These are phyloP conservation scores for Leptosphaerulina australis DNA, from an alignment of 2,329 filamentous ascomycete genomes.

Conservation along the genomic window DNA sequence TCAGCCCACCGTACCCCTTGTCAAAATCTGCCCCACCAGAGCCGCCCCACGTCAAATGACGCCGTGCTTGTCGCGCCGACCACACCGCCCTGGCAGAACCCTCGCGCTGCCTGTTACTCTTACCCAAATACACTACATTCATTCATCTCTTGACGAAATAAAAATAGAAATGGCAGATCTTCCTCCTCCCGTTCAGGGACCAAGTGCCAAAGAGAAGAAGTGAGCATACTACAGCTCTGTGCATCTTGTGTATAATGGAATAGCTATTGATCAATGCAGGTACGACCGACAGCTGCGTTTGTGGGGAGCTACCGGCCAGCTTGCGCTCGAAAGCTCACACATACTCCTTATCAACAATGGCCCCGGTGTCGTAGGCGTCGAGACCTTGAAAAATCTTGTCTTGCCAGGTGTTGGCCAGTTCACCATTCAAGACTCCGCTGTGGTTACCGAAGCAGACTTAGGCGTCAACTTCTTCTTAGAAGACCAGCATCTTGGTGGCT, in stretches of 20 bases:
- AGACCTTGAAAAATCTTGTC: constrained; percentile 96
- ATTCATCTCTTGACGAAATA: background rate
- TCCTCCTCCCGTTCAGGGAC: constrained; percentile 50
- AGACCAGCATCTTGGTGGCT: constrained; percentile 74
- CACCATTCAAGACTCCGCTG: constrained; percentile 81
- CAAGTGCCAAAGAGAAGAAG: constrained; percentile 60
- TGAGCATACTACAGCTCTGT: constrained; percentile 12
- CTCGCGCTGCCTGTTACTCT: constrained; percentile 12
- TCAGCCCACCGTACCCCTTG: too few species aligned
- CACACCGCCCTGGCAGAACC: constrained; percentile 19
- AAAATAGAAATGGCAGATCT: constrained; percentile 42
- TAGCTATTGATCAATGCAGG: constrained; percentile 51
- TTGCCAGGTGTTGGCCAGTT: constrained; percentile 89
- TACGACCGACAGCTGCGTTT: constrained; percentile 95
- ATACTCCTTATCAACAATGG: constrained; percentile 90
- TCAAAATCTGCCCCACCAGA: constrained; percentile 1
- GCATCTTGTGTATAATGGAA: constrained; percentile 3
- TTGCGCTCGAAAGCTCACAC: constrained; percentile 86
- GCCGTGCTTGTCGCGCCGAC: constrained; percentile 3
- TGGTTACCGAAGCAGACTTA: constrained; percentile 80
- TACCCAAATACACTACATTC: constrained; percentile 1
- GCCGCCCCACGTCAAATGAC: constrained; percentile 8
- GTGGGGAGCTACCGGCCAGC: constrained; percentile 92
- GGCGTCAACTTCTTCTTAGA: constrained; percentile 98
- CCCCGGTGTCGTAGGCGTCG: constrained; percentile 83